Evolutionary conservation across 176 grass and related monocot genomes (phyloP), one percentile per base, ranked within the genome.

Genomic region (Pontederia crassipes): DNA sequence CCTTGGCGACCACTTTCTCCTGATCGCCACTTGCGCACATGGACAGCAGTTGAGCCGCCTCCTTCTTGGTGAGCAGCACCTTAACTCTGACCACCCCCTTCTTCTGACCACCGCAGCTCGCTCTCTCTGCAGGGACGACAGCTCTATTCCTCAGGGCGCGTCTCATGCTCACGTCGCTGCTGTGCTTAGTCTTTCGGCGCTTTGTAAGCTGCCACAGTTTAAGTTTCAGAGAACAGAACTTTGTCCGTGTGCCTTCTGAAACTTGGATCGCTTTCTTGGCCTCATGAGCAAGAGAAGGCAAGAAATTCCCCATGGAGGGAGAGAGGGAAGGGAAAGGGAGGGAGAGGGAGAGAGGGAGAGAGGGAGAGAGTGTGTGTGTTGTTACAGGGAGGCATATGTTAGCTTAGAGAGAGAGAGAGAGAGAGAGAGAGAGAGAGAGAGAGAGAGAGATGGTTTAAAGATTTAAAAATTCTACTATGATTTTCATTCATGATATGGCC

Each of bases 1-100:
- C 26, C 49, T 28, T 11, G 17, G 15, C 18, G 12, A 48, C 10
- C 15, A 10, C 20, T 9, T 32, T 68, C 52, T 68, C 66, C 17
- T 40, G 32, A 40, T 26, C 52, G 16, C 16, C 52, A 12, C 3
- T 15, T n/a, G 11, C 15, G 16, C 51, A 56, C 52, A 56, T 20
- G 52, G 66, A 6, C 20, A 68, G 66, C 2, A 68, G 32, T 16
- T 2, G 66, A 68, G 66, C 32, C 45, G 66, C 66, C 52, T 68
- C 66, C 66, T 69, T 16, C 52, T 68, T 68, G 4, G 66, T 55
- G 51, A 68, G 66, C 45, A 68, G n/a, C 14, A 68, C 66, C 52
- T 68, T 68, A 8, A 68, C 51, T 51, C 66, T 68, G 52, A 24
- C 3, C n/a, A 56, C n/a, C 29, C 66, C 66, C 66, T 68, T 45